phyloP scores from a whole-genome alignment of 768 basidiomycete genomes.

The Boletus edulis region DNA sequence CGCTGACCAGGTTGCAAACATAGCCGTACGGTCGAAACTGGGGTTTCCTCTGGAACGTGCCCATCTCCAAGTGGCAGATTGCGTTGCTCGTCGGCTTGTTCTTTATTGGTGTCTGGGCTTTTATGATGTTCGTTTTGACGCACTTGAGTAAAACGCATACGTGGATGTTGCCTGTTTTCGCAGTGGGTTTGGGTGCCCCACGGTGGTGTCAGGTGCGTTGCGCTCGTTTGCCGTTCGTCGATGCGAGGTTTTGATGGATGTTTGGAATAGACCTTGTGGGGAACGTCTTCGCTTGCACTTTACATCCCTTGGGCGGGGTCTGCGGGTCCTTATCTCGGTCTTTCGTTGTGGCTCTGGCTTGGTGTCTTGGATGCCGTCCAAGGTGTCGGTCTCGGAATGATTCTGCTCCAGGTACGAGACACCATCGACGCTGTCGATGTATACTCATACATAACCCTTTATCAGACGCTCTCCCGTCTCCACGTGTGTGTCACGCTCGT shows the following conservation, averaged over 20 bases:
- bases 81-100: constrained; percentile 76
- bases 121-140: constrained; percentile 70
- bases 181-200: constrained; percentile 91
- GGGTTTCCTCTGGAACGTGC: constrained; percentile 87
- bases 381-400: constrained; percentile 92
- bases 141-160: constrained; percentile 92
- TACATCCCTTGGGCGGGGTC: constrained; percentile 93
- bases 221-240: not conserved
- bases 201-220: constrained; percentile 85
- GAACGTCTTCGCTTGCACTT: constrained; percentile 87
- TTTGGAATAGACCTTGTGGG: constrained; percentile 76
- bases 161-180: constrained; percentile 93
- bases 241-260: not conserved
- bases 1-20: constrained; percentile 9
- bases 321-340: constrained; percentile 84
- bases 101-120: constrained; percentile 86
- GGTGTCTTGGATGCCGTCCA: constrained; percentile 93
- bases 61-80: constrained; percentile 47
- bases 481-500: constrained; percentile 94
- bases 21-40: constrained; percentile 93
- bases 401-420: constrained; percentile 59
- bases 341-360: constrained; percentile 92
- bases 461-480: constrained; percentile 79
- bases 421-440: no score
- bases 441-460: not conserved